phyloP scores from a whole-genome alignment of 495 filamentous ascomycete genomes.

The Delitschia confertaspora region DNA sequence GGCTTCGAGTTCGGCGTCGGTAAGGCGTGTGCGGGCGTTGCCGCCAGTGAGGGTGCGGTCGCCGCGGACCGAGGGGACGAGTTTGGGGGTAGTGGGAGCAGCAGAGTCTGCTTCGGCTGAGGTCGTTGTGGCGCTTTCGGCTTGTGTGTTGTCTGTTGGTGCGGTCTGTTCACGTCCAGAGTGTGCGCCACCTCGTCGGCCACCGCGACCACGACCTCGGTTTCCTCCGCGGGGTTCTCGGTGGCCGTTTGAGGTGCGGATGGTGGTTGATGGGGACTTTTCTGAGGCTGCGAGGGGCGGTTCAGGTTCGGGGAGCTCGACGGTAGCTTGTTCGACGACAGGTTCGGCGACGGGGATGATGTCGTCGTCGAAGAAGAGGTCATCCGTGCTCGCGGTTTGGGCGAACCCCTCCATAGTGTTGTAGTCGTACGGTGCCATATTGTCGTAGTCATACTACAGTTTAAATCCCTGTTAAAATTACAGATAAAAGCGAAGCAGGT shows the following conservation, averaged over 20 bases:
- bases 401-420: constrained; percentile 43
- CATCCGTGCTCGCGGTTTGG: constrained; percentile 57
- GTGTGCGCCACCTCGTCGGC: constrained; percentile 4
- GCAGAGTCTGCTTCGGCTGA: constrained; percentile 4
- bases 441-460: constrained; percentile 11
- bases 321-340: constrained; percentile 24
- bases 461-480: neutral
- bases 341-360: constrained; percentile 52
- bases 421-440: constrained; percentile 7
- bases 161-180: neutral
- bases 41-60: constrained; percentile 63
- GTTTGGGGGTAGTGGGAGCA: constrained; percentile 10
- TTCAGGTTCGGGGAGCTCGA: constrained; percentile 5
- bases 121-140: neutral
- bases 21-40: constrained; percentile 46
- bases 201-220: constrained; percentile 1
- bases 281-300: constrained; percentile 1
- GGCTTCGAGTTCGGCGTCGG: constrained; percentile 55
- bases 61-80: constrained; percentile 50
- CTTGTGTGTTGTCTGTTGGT: constrained; percentile 2
- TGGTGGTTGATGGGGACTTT: too few relatives aligned
- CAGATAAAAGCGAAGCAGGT: neutral
- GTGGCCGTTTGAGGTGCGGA: constrained; percentile 6
- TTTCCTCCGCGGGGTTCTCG: constrained; percentile 6
- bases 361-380: constrained; percentile 67